A percentile compares a stretch with the other conserved stretches of the same genome.
Conservation (phyloP, 495 filamentous ascomycete genomes). For the Trichoderma asperelloides region DNA sequence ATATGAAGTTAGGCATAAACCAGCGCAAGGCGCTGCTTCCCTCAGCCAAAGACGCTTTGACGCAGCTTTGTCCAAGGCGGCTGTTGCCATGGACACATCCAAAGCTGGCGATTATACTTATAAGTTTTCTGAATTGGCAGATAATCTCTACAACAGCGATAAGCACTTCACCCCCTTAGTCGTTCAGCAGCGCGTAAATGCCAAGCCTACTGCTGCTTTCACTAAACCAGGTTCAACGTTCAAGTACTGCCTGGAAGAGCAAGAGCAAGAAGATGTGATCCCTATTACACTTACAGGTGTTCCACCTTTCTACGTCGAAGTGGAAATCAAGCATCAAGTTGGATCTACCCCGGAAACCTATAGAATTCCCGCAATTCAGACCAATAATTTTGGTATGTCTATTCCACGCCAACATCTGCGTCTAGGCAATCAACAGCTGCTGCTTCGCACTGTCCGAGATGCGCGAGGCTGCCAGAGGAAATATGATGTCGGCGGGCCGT, state of each 20-base stretch:
- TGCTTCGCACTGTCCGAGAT: conserved; percentile 82
- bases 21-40: conserved; percentile 50
- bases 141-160: conserved; percentile 74
- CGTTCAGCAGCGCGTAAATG: conserved; percentile 72
- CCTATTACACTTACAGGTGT: conserved; percentile 72
- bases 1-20: conserved; percentile 67
- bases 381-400: conserved; percentile 62
- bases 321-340: conserved; percentile 85
- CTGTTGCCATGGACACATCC: conserved; percentile 73
- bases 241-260: conserved; percentile 82
- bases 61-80: conserved; percentile 58
- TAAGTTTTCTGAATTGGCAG: conserved; percentile 68
- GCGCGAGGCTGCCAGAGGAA: conserved; percentile 71
- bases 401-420: conserved; percentile 77
- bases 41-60: conserved; percentile 57
- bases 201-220: conserved; percentile 71
- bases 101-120: conserved; percentile 79
- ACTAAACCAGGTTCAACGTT: conserved; percentile 85
- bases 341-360: conserved; percentile 71
- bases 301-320: conserved; percentile 82
- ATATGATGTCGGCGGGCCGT: conserved; percentile 53
- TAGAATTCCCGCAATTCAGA: conserved; percentile 64
- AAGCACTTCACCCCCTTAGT: conserved; percentile 54
- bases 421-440: conserved; percentile 75
- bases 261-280: conserved; percentile 72